These are phyloP conservation scores for Rhododendron griersonianum DNA, from an alignment of 148 eudicot genomes.

Conservation along the genomic window DNA sequence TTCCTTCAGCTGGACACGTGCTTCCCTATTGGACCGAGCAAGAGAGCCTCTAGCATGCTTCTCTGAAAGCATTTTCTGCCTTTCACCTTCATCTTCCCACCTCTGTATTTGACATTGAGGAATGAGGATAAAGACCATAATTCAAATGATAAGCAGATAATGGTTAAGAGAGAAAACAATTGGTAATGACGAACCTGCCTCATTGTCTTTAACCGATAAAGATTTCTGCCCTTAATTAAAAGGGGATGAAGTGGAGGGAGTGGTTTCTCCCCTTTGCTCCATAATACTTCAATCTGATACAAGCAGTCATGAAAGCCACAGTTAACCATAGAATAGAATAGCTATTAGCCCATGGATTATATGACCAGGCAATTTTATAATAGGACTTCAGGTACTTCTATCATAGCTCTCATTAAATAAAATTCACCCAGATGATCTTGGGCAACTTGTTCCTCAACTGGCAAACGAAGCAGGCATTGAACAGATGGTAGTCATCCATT, in stretches of 20 bases:
- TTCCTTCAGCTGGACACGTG: conserved; percentile 39
- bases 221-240: conserved; percentile 83
- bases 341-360: background rate
- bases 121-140: background rate
- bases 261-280: conserved; percentile 83
- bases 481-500: background rate
- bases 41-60: conserved; percentile 67
- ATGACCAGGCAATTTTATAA: background rate
- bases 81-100: conserved; percentile 77
- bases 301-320: background rate
- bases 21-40: conserved; percentile 61
- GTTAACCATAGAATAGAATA: background rate
- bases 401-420: background rate
- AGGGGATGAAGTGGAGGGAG: conserved; percentile 82
- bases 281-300: conserved; percentile 72
- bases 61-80: conserved; percentile 54
- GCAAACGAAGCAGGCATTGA: background rate
- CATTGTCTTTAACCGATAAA: conserved; percentile 63
- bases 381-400: background rate
- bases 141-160: background rate
- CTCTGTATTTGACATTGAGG: conserved; percentile 28
- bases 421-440: background rate
- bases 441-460: background rate
- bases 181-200: conserved; percentile 47
- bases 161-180: background rate